phyloP scores from a whole-genome alignment of 176 grass and related monocot species.

The Aegilops longissima region DNA sequence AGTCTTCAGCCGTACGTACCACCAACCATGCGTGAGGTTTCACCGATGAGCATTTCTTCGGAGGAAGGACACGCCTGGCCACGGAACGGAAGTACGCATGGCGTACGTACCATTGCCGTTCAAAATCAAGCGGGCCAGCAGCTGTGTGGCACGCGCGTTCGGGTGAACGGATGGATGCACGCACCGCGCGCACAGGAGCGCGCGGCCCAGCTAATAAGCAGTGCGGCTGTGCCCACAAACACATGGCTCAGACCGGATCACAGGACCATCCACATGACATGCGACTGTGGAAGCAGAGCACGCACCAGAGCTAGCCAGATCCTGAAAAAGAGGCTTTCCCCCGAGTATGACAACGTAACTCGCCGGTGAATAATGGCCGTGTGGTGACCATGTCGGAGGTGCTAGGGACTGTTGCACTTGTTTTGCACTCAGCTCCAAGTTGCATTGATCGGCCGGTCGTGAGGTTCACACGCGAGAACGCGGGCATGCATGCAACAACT shows the following conservation, averaged over 20 bases:
- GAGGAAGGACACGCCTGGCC: background rate
- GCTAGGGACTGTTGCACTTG: background rate
- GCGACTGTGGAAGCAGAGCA: background rate
- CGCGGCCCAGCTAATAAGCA: background rate
- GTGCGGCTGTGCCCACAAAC: background rate
- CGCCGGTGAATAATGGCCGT: background rate
- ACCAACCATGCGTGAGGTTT: background rate
- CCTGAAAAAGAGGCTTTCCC: background rate
- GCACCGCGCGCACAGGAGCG: background rate
- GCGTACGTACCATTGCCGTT: background rate
- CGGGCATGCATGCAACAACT: too few species aligned
- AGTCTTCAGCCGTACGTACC: background rate
- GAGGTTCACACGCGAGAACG: too few species aligned
- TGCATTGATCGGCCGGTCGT: background rate
- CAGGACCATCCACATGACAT: background rate
- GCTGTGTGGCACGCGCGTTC: background rate
- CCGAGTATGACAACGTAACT: background rate
- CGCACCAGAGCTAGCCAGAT: background rate
- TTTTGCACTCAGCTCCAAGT: background rate
- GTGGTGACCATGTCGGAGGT: background rate
- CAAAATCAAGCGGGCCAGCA: background rate
- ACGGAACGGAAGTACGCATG: background rate
- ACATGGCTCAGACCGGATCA: background rate
- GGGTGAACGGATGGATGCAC: background rate
- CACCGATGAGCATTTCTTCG: background rate